A percentile compares a stretch with the other conserved stretches of the same genome.
These are phyloP conservation scores for Pseudogymnoascus sp. DNA, from an alignment of 2,329 filamentous ascomycete species.

Conservation along the genomic window DNA sequence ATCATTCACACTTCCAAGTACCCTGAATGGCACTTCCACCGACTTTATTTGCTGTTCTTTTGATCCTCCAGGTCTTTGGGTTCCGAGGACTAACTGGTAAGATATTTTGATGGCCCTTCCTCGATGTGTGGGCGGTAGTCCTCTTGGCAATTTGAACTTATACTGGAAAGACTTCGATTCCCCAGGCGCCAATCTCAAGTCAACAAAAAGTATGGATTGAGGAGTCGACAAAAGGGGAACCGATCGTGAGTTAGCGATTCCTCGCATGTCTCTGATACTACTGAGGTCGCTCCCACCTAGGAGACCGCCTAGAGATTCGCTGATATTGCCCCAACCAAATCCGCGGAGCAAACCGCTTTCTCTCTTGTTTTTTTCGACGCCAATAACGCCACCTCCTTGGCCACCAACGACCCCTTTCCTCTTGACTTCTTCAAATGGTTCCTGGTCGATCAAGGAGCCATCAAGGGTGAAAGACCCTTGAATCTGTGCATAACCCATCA, in stretches of 20 bases:
- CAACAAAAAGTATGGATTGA: conserved; percentile 92
- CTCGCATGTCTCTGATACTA: conserved; percentile 92
- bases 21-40: conserved; percentile 87
- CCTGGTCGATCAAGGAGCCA: conserved; percentile 81
- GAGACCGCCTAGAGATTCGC: conserved; percentile 79
- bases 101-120: conserved; percentile 91
- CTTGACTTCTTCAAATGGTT: conserved; percentile 92
- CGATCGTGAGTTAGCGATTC: conserved; percentile 74
- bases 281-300: conserved; percentile 83
- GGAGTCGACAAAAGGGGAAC: conserved; percentile 91
- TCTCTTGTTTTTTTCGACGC: conserved; percentile 64
- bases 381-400: conserved; percentile 80
- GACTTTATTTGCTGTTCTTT: conserved; percentile 79
- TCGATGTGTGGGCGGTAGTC: conserved; percentile 83
- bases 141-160: conserved; percentile 75
- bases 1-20: conserved; percentile 85
- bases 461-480: conserved; percentile 89
- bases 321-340: conserved; percentile 82
- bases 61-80: conserved; percentile 72
- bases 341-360: conserved; percentile 74
- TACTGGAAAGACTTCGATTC: conserved; percentile 87
- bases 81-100: conserved; percentile 86
- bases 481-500: conserved; percentile 97
- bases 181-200: conserved; percentile 77
- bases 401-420: conserved; percentile 84